Base-by-base conservation (phyloP, 139 green algal genomes). In the Edaphochlamys debaryana region DNA sequence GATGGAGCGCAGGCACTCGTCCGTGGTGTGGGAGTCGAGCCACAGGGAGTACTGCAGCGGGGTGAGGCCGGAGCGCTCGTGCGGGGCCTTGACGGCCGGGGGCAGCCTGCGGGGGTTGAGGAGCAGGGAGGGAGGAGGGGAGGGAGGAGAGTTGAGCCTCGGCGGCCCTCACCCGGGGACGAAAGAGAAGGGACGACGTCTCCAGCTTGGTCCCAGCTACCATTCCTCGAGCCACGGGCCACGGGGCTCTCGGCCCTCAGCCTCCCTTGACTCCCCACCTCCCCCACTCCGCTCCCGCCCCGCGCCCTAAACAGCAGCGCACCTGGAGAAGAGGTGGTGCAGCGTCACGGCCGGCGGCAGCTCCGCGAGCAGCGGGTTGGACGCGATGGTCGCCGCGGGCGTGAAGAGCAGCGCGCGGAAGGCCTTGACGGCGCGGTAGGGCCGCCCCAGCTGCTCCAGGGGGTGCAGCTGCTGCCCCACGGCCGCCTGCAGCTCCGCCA, bases 21-120 rank as follows among this genome's bases (percentile, higher is more conserved):
- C 48, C 34, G 48, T 22, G 0, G 20, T 92, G 87, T 98, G 95
- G 67, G 92, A 87, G 82, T 99, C 96, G 79, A 99, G 89, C 96
- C 96, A 99, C 9, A 95, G 75, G 0, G 95, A 98, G 89, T 98
- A 99, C 94, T 98, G 94, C 22, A 79, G 74, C 25, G 89, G 87
- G 0, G 90, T 93, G 29, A 99, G 83, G 17, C 92, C 88, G 20
- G 86, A 92, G 11, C 92, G 92, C 77, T 93, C 82, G 73, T 97
- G 90, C 0, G 96, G 97, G 30, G 93, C 93, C 80, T 94, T 54
- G 50, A 99, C 76, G 19, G 80, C 73, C 0, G 88, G 19, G 0
- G 95, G 95, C 27, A 94, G 88, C 89, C 93, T 93, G 56, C 86
- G 92, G 85, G 86, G 95, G 15, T n/a, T n/a, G n/a, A n/a, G n/a